Base-by-base conservation (phyloP, 2,329 filamentous ascomycete genomes). In the Akanthomyces muscarius region DNA sequence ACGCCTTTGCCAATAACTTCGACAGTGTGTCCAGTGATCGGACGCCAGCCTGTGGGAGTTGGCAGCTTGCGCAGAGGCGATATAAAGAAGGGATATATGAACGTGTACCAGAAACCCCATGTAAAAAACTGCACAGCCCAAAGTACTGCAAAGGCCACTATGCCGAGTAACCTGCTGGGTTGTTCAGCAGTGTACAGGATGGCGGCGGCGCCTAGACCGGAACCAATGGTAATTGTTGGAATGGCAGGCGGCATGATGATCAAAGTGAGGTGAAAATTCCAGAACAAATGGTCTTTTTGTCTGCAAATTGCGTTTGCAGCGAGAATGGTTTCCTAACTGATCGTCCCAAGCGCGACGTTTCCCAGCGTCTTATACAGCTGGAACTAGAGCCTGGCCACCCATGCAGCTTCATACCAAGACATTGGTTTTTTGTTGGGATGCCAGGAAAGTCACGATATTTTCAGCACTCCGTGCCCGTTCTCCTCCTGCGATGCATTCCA, bases 41-140 rank as follows among this genome's bases (percentile, higher is more conserved):
- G 36, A 10, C 13, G 53, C 53, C 41, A 57, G 10, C 45, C 45
- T 6, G 3, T 1, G 14, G 53, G 44, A 10, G 47, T 58, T 33
- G 52, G 54, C 33, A 63, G 18, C 14, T 51, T 23, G 23, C 54
- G 45, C 14, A 57, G 16, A 16, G 48, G 44, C 36, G 61, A 56
- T 44, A 36, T 11, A 10, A 57, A 57, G 36, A 63, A 63, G 5
- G 54, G 52, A 13, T 58, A 63, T 33, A 57, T 63, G 6, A 57
- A 52, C 25, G 41, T 63, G 25, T 42, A 52, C 44, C 44, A 63
- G 16, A 57, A 36, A 3, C 33, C 45, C 28, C 53, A 58, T 2
- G 25, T 13, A 21, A 41, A 3, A 21, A 58, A 36, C 13, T 63
- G 54, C 14, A 11, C 38, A 6, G 47, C 14, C 28, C 38, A 63